Evolutionary conservation across 345 rosid genomes (phyloP).

Genomic region (Luvunga scandens): DNA sequence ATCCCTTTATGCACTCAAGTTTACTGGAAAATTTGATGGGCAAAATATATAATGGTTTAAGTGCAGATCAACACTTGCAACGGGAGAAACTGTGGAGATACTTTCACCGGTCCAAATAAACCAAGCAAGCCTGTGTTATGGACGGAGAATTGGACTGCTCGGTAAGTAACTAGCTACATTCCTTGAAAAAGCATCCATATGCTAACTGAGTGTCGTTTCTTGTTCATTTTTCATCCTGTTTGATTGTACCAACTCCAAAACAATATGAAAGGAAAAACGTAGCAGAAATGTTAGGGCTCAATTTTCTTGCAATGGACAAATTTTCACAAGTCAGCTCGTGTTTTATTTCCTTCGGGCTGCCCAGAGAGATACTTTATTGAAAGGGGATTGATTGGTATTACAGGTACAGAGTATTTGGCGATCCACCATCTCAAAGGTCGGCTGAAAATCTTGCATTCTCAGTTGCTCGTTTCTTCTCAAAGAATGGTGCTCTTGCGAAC

Average conservation of each 20-base stretch:
- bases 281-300: neutral
- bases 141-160: slow-evolving; percentile 65
- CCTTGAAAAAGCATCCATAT: neutral
- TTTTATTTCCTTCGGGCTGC: neutral
- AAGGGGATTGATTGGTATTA: neutral
- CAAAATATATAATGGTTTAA: neutral
- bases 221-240: neutral
- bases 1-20: neutral
- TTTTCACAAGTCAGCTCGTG: too few relatives aligned
- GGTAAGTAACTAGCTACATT: slow-evolving; percentile 24
- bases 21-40: neutral
- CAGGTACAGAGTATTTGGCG: slow-evolving; percentile 54
- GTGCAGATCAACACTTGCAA: slow-evolving; percentile 55
- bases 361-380: neutral
- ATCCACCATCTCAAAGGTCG: slow-evolving; percentile 47
- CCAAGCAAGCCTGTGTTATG: slow-evolving; percentile 46
- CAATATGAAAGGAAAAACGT: neutral
- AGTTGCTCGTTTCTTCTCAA: slow-evolving; percentile 47
- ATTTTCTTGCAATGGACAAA: neutral
- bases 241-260: neutral
- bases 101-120: slow-evolving; percentile 45
- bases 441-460: slow-evolving; percentile 45
- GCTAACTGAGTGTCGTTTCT: neutral
- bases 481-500: slow-evolving; percentile 47
- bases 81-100: slow-evolving; percentile 55